Base-by-base conservation (phyloP, 371 early-diverging fungal genomes). In the Capniomyces stellatus region DNA sequence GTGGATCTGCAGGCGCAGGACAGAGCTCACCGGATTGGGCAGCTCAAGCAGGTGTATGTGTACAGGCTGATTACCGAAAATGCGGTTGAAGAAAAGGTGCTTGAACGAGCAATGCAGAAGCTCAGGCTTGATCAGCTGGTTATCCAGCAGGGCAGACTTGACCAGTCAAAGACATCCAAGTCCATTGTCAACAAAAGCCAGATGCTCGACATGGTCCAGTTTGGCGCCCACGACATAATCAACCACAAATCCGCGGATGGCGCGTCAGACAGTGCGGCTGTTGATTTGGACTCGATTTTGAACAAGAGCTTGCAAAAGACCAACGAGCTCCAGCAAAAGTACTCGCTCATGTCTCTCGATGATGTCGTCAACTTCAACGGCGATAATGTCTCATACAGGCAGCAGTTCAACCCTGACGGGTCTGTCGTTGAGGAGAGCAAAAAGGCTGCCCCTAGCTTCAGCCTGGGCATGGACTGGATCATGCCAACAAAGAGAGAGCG, bases 11-110 rank as follows among this genome's bases (percentile, higher is more conserved):
- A 96, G 71, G 95, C 93, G 8, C 75, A 79, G 72, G 98, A 98
- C 69, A 85, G 99, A 56, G 99, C 98, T 8, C 99, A 99, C 74
- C 88, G 99, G 69, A 95, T 99, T 53, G 99, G 99, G 2, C 99
- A 99, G 65, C 96, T 82, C 42, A 96, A 96, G 64, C 92, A 93
- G 59, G 99, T 99, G 21, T 79, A 83, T 57, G 97, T 99, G 3
- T 98, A 89, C 69, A 75, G 98, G 50, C 87, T 99, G 52, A 86
- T 99, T n/a, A 86, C 94, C 21, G 96, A 95, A 70, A 81, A 82
- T 52, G 88, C 98, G 1, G 87, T 99, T 58, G 99, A 99, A 67
- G 98, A 98, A 64, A 96, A 89, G 66, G 88, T 98, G 1, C 67
- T 98, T 29, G 92, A 97, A 64, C 78, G 89, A 50, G 96, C 98